phyloP scores from a whole-genome alignment of 345 rosid genomes.

The Mallotus nudiflorus region DNA sequence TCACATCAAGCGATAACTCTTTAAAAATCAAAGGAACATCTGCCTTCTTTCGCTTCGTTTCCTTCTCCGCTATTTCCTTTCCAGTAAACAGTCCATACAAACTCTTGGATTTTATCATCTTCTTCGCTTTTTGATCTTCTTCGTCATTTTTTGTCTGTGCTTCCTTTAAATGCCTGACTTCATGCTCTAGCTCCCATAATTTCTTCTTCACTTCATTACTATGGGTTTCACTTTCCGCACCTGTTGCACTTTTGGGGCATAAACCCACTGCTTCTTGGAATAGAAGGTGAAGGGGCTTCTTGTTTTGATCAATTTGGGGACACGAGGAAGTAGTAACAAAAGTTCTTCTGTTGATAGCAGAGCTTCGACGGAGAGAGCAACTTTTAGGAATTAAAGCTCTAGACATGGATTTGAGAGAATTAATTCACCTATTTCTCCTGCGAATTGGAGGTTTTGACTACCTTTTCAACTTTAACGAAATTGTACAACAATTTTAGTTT shows the following conservation, averaged over 20 bases:
- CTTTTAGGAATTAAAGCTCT: too few species aligned
- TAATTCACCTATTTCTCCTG: too few species aligned
- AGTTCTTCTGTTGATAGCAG: too few species aligned
- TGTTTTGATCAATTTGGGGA: background rate
- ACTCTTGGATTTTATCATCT: conserved; percentile 4
- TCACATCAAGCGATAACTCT: conserved; percentile 54
- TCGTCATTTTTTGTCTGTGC: background rate
- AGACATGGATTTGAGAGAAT: too few species aligned
- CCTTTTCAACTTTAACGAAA: too few species aligned
- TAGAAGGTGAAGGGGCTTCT: background rate
- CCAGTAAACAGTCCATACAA: background rate
- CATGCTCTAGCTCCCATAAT: conserved; percentile 46
- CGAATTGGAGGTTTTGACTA: too few species aligned
- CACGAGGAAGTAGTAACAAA: background rate
- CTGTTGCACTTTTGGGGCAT: conserved; percentile 18
- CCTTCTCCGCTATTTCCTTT: conserved; percentile 1
- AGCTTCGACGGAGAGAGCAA: too few species aligned
- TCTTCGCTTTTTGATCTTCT: background rate
- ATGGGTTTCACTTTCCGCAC: conserved; percentile 23
- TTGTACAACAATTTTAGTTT: too few species aligned
- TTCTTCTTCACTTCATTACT: conserved; percentile 35
- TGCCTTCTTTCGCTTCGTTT: conserved; percentile 13
- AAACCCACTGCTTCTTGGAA: background rate
- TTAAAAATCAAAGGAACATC: conserved; percentile 33
- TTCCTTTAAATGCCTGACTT: conserved; percentile 38